Percentiles rank a stretch among this genome's conserved stretches.
These are phyloP conservation scores for Daldinia sp. DNA, from an alignment of 2,329 filamentous ascomycete genomes.

Conservation along the genomic window DNA sequence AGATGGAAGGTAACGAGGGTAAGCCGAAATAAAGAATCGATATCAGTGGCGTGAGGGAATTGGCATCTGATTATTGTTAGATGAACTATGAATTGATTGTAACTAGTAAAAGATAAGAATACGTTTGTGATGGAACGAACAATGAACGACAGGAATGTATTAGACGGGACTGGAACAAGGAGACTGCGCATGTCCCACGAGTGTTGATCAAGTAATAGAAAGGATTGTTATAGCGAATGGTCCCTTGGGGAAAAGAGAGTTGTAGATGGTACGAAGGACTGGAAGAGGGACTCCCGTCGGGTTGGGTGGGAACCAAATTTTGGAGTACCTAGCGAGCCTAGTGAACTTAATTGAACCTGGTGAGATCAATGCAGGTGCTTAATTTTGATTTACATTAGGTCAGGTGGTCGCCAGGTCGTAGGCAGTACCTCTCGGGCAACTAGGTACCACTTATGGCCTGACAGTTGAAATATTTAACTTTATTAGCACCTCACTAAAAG, in stretches of 20 bases:
- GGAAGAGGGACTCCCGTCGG: not conserved
- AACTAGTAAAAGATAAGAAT: slow-evolving; percentile 17
- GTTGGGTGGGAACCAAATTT: slow-evolving; percentile 11
- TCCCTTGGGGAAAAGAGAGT: not conserved
- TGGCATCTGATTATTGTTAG: slow-evolving; percentile 4
- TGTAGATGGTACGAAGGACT: not conserved
- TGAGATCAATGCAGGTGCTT: slow-evolving; percentile 13
- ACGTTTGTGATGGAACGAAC: slow-evolving; percentile 14
- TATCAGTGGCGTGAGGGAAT: too few relatives aligned
- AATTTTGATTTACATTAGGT: slow-evolving; percentile 32
- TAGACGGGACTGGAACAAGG: slow-evolving; percentile 6
- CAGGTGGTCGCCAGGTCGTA: slow-evolving; percentile 12
- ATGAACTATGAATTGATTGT: slow-evolving; percentile 5
- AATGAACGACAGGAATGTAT: slow-evolving; percentile 5
- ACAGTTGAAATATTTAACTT: not conserved
- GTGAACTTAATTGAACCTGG: too few relatives aligned
- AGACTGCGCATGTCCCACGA: too few relatives aligned
- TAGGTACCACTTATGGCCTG: not conserved
- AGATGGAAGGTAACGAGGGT: too few relatives aligned
- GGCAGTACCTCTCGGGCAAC: not conserved
- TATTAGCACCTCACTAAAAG: slow-evolving; percentile 7
- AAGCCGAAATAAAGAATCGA: not conserved
- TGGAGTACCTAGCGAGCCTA: slow-evolving; percentile 2
- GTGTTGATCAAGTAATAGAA: not conserved
- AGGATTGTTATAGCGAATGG: not conserved